Evolutionary conservation across 148 eudicot genomes (phyloP).

Genomic region (Mesembryanthemum crystallinum): DNA sequence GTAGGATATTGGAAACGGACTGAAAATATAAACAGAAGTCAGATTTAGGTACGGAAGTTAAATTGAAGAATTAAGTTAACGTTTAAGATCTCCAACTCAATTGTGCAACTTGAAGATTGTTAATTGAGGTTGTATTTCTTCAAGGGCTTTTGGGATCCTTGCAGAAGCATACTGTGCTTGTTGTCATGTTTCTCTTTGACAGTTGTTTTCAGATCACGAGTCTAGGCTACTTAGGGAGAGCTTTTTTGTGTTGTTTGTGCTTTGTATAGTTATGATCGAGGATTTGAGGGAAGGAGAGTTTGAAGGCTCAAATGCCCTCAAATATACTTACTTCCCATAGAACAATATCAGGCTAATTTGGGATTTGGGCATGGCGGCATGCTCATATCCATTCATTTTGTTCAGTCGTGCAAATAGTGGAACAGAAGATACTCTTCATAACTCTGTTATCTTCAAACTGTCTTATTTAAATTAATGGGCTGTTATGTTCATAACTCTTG

Average conservation of each 20-base stretch:
- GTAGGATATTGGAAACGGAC: too few relatives aligned
- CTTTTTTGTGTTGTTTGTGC: background rate
- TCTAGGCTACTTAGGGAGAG: background rate
- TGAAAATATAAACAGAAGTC: background rate
- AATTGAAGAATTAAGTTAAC: background rate
- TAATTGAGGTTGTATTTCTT: background rate
- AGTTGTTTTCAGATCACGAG: background rate
- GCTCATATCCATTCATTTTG: too few relatives aligned
- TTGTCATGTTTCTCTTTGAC: background rate
- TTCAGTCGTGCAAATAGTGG: too few relatives aligned
- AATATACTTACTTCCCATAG: background rate
- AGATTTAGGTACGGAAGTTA: background rate
- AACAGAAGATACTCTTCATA: too few relatives aligned
- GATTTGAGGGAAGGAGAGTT: background rate
- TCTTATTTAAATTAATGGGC: too few relatives aligned
- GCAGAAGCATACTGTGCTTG: background rate
- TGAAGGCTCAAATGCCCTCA: background rate
- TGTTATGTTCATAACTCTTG: too few relatives aligned
- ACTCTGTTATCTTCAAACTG: too few relatives aligned
- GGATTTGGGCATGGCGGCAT: too few relatives aligned
- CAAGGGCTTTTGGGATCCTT: background rate
- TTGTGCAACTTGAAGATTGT: background rate
- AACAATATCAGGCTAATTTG: too few relatives aligned
- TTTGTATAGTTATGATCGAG: background rate
- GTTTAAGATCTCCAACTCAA: background rate